Base-by-base conservation (phyloP, 306 rosid species). In the Datisca glomerata region DNA sequence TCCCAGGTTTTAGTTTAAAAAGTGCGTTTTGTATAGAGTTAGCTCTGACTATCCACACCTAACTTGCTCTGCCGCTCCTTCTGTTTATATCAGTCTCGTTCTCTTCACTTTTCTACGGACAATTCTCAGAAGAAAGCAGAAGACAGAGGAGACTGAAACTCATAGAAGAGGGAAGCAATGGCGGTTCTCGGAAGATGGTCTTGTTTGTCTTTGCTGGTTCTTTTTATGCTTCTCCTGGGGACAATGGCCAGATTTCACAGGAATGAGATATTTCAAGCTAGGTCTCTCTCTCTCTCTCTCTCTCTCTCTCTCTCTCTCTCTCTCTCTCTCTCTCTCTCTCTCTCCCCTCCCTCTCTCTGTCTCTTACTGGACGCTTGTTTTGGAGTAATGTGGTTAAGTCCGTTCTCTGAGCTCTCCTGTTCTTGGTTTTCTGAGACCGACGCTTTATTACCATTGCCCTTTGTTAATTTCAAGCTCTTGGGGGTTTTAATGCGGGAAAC, bases 231-330 rank as follows among this genome's bases (percentile, higher is more conserved):
- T 8, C n/a, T 76, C 53, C 55, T 61, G 50, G 74, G 63, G 32
- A 54, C 75, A 47, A 51, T 63, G 56, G 53, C 56, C 3, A 40
- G 63, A 22, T 55, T 66, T 5, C 53, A 57, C 51, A 29, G 56
- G 12, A 40, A 55, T 41, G 82, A 59, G 68, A 61, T 71, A 72
- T 54, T 66, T 34, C 47, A 50, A 8, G 49, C 55, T 49, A 57
- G 86, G 89, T 35, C 44, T 35, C 10, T 12, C 19, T 23, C 19
- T 23, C 43, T 67, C 21, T 19, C 6, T 41, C 28, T 41, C 47
- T 16, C 3, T 15, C 39, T 44, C 21, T 18, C 31, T 11, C 16
- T 32, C 56, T 7, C 28, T 28, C 38, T 61, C 48, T 51, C 44
- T 64, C 22, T 44, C 20, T 43, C 11, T 41, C 24, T 27, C 14